Percentiles rank a stretch among this genome's conserved stretches.
Evolutionary conservation across 371 early-diverging fungal species (phyloP).

Genomic region (Mucor mucedo): DNA sequence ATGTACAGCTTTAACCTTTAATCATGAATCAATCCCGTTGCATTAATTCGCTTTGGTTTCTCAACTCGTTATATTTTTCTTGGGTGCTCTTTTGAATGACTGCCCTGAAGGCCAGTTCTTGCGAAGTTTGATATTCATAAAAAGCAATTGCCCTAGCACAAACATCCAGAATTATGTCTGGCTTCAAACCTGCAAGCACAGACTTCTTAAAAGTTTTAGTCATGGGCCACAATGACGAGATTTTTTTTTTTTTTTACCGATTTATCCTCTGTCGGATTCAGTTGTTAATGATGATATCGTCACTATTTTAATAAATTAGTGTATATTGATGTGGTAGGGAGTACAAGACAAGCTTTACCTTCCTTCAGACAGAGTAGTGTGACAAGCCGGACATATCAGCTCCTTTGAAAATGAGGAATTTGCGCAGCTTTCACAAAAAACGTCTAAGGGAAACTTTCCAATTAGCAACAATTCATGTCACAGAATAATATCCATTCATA

Average conservation of each 20-base stretch:
- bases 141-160: constrained; percentile 76
- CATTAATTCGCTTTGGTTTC: constrained; percentile 51
- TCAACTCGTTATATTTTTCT: constrained; percentile 50
- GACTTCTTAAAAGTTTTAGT: constrained; percentile 42
- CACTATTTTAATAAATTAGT: constrained; percentile 39
- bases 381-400: constrained; percentile 80
- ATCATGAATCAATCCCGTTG: constrained; percentile 57
- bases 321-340: constrained; percentile 8
- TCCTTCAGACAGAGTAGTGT: constrained; percentile 57
- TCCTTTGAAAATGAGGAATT: constrained; percentile 59
- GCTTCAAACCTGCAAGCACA: constrained; percentile 77
- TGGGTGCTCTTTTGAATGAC: constrained; percentile 60
- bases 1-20: constrained; percentile 40
- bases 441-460: constrained; percentile 49
- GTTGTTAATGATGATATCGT: constrained; percentile 70
- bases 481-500: constrained; percentile 24
- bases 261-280: constrained; percentile 67
- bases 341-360: background rate
- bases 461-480: background rate
- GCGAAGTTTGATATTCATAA: constrained; percentile 76
- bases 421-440: constrained; percentile 80
- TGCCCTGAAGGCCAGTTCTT: constrained; percentile 67
- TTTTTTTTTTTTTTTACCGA: background rate
- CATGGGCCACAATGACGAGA: background rate
- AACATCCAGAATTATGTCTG: constrained; percentile 78